These are phyloP conservation scores for Madurella fahalii DNA, from an alignment of 2,329 filamentous ascomycete genomes.

Conservation along the genomic window DNA sequence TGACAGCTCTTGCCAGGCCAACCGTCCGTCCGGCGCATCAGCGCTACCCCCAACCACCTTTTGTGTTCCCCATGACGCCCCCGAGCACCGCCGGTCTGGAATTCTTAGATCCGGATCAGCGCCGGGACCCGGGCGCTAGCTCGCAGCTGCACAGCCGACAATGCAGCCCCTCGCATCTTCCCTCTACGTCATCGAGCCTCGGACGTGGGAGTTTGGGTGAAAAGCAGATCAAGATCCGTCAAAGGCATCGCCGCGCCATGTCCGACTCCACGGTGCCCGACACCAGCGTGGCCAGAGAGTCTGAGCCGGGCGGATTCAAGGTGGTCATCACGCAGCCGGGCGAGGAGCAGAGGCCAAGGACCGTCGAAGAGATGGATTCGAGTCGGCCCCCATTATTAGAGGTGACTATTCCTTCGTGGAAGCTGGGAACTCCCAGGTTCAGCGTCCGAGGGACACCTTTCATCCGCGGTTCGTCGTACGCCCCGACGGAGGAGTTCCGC, in stretches of 20 bases:
- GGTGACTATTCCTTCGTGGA: constrained; percentile 78
- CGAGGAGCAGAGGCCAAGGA: constrained; percentile 57
- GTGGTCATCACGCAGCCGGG: constrained; percentile 73
- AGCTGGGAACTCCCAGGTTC: constrained; percentile 77
- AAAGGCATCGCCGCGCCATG: constrained; percentile 57
- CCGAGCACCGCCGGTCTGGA: constrained; percentile 57
- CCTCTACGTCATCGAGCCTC: constrained; percentile 35
- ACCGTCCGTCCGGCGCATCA: constrained; percentile 58
- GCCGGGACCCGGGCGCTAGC: constrained; percentile 28
- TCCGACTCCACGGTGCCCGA: constrained; percentile 78
- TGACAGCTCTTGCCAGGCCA: constrained; percentile 43
- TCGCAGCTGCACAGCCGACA: constrained; percentile 33
- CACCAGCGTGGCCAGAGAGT: constrained; percentile 46
- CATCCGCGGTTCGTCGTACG: constrained; percentile 75
- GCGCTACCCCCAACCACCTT: constrained; percentile 57
- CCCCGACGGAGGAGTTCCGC: constrained; percentile 67
- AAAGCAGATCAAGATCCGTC: constrained; percentile 31
- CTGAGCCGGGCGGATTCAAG: constrained; percentile 67
- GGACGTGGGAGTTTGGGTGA: constrained; percentile 34
- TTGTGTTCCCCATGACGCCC: constrained; percentile 58
- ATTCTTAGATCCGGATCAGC: constrained; percentile 33
- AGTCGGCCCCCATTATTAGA: constrained; percentile 56
- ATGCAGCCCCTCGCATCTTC: constrained; percentile 42
- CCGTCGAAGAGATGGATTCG: constrained; percentile 52
- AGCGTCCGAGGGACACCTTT: constrained; percentile 71